Evolutionary conservation across 306 rosid genomes (phyloP).

Genomic region (Acacia melanoxylon): DNA sequence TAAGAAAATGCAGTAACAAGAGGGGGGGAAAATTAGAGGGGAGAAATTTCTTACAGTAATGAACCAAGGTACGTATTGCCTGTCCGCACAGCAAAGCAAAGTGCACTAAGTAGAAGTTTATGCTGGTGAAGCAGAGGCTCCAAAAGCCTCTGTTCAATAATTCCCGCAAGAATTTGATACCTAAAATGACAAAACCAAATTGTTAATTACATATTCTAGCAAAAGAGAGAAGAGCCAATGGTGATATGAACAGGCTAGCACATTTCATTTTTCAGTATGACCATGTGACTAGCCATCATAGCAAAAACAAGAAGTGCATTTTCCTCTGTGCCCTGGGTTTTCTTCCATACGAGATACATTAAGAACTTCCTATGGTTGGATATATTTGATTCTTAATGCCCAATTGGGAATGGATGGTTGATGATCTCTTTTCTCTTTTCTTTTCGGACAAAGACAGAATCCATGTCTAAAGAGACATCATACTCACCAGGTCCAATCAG

Average conservation of each 20-base stretch:
- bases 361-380: background rate
- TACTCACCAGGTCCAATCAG: background rate
- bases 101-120: conserved; percentile 74
- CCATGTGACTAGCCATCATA: background rate
- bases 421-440: background rate
- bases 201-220: background rate
- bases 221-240: background rate
- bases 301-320: conserved; percentile 3
- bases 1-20: background rate
- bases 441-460: background rate
- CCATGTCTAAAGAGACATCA: background rate
- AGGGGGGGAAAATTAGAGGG: background rate
- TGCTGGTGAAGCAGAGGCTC: conserved; percentile 80
- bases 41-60: conserved; percentile 58
- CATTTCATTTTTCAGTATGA: background rate
- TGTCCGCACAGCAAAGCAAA: conserved; percentile 79
- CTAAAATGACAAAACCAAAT: conserved; percentile 39
- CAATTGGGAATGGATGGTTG: background rate
- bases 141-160: conserved; percentile 78
- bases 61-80: conserved; percentile 90
- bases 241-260: conserved; percentile 1
- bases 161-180: conserved; percentile 80
- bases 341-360: background rate
- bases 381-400: background rate
- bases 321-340: background rate